Evolutionary conservation across 495 filamentous ascomycete species (phyloP).

Genomic region (Jackrogersella minutella): DNA sequence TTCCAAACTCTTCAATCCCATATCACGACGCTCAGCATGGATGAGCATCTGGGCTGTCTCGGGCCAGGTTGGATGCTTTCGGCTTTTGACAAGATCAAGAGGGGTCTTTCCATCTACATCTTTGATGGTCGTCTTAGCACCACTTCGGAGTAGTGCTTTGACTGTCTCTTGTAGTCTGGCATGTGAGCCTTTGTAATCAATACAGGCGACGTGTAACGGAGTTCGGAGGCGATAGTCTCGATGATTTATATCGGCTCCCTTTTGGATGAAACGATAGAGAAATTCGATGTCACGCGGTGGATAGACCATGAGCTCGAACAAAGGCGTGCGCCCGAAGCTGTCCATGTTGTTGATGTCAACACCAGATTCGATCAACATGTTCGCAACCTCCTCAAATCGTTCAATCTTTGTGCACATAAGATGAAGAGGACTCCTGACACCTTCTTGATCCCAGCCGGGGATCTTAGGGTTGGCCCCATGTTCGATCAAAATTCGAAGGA

Average conservation of each 20-base stretch:
- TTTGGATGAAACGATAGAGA: neutral
- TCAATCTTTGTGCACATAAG: neutral
- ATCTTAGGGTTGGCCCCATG: neutral
- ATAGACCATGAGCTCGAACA: neutral
- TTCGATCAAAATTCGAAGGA: neutral
- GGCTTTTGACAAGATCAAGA: neutral
- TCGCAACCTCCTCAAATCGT: neutral
- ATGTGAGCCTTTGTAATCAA: neutral
- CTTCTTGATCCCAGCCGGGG: neutral
- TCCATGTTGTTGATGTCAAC: neutral
- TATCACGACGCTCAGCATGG: neutral
- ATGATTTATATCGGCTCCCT: constrained; percentile 12
- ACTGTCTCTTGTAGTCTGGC: neutral
- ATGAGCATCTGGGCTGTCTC: neutral
- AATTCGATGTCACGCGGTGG: neutral
- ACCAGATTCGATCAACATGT: neutral
- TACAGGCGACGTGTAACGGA: constrained; percentile 7
- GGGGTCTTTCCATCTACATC: neutral
- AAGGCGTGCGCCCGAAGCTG: neutral
- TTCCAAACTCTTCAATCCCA: too few relatives aligned
- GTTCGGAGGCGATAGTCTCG: constrained; percentile 1
- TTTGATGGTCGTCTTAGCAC: neutral
- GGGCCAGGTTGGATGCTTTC: neutral
- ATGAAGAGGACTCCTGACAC: neutral
- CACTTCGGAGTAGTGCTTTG: neutral